Conservation (phyloP, 2,329 filamentous ascomycete genomes). For the Scytalidium lignicola region DNA sequence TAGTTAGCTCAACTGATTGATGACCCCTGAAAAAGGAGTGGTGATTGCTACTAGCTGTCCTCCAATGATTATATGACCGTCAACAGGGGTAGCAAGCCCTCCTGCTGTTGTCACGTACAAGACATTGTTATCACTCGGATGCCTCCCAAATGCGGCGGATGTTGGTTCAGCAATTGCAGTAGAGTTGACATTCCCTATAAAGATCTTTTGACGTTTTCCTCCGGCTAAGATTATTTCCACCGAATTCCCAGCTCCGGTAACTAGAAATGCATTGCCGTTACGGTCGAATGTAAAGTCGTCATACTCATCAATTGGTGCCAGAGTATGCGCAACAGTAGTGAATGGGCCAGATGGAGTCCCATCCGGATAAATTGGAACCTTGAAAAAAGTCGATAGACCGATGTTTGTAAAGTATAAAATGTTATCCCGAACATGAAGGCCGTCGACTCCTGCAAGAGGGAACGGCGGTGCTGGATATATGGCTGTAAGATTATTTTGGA, state of each 20-base stretch:
- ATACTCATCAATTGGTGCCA: slow-evolving; percentile 1
- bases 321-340: slow-evolving; percentile 5
- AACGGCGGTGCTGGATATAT: slow-evolving; percentile 1
- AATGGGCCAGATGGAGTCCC: slow-evolving; percentile 6
- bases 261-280: slow-evolving; percentile 1
- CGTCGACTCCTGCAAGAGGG: slow-evolving; percentile 8
- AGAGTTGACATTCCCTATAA: neutral
- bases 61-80: neutral
- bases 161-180: neutral
- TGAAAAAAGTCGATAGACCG: slow-evolving; percentile 9
- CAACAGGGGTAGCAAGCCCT: slow-evolving; percentile 3
- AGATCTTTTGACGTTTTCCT: neutral
- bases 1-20: no score
- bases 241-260: neutral
- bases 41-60: slow-evolving; percentile 1
- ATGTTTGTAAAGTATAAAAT: slow-evolving; percentile 24
- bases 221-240: neutral
- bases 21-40: neutral
- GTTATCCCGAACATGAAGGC: slow-evolving; percentile 11
- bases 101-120: neutral
- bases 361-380: slow-evolving; percentile 4
- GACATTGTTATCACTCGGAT: neutral
- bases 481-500: slow-evolving; percentile 4
- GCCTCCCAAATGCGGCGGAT: neutral
- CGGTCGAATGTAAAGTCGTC: slow-evolving; percentile 14